Evolutionary conservation across 768 basidiomycete genomes (phyloP), one percentile per base, ranked within the genome.

Genomic region (Trametes maxima): DNA sequence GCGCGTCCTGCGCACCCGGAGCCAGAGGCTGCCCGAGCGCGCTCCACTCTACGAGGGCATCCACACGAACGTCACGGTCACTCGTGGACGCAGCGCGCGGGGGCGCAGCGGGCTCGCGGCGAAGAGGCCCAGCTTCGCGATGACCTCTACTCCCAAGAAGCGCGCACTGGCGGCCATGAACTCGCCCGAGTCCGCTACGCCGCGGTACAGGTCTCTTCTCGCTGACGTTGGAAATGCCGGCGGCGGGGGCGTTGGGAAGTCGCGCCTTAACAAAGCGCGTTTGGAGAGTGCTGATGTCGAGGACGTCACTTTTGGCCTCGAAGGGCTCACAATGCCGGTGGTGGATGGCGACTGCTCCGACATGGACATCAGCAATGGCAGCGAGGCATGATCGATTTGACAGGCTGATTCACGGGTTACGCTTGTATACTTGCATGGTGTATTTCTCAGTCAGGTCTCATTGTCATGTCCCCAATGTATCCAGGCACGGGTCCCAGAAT

Each of bases 141-240:
- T 65, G 63, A 70, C 69, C 16, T 70, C 69, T 11, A 70, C 69
- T 16, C 69, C 68, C 49, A 66, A 66, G 60, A 61, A 57, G 52
- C 63, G 62, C 6, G 58, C 62, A 13, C 1, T 36, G 21, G 59
- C 45, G 2, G 64, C 54, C 2, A 24, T 49, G 36, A 62, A 54
- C 51, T 59, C 60, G 25, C 58, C 56, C 16, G 59, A 53, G 24
- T 57, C 47, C 0, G 54, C 17, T 28, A 44, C 54, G n/a, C 60
- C 37, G 14, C 59, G 42, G 0, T 59, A 45, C 40, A 37, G 61
- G 50, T n/a, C 51, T 4, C n/a, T 64, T 45, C 44, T 64, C 2
- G 57, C 28, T n/a, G 50, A 60, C 48, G n/a, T 60, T 17, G 17
- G 37, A 39, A 44, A 51, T 37, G 16, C 6, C 10, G 10, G 13